Base-by-base conservation (phyloP, 805 yeast genomes). In the Candida sithepensis region DNA sequence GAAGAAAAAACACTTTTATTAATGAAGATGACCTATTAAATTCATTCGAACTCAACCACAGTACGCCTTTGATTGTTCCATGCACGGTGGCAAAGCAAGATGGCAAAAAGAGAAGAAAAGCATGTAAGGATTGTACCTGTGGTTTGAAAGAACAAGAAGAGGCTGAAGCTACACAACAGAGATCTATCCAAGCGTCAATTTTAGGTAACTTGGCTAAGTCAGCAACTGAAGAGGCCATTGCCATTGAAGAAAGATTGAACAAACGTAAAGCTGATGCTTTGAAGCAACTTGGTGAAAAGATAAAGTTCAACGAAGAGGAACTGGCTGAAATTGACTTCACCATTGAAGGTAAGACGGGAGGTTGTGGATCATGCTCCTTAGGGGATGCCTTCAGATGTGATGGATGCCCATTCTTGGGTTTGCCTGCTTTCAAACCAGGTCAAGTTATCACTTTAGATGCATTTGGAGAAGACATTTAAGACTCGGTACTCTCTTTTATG, bases 331-430 rank as follows among this genome's bases (percentile, higher is more conserved):
- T 92, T 47, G 98, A 92, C 64, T 92, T 92, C 70, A 92, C 99
- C 0, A 82, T 91, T n/a, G 89, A 91, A 54, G 98, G 98, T 37
- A 92, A 92, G 62, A 85, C 96, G 12, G 97, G 97, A 30, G 97
- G 97, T 3, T 94, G 99, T 71, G 96, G 96, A 22, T 88, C 96
- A 10, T 94, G 99, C 70, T 84, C 98, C 0, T 75, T 94, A 43
- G 99, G 99, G 39, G 99, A 94, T 67, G 99, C 99, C 0, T 94
- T 94, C 71, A 76, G 99, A 62, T 94, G 99, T 67, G 96, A 91
- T 57, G 97, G 98, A 2, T 94, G 99, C 70, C 99, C 99, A 36
- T 94, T 84, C 68, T 72, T 94, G 56, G 99, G 99, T 0, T 73
- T 94, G 41, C 99, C 99, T 14, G 97, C 99, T 3, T 94, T 94